Percentiles rank a stretch among this genome's conserved stretches.
These are phyloP conservation scores for Saccharomycopsis selenospora DNA, from an alignment of 805 yeast species.

Conservation along the genomic window DNA sequence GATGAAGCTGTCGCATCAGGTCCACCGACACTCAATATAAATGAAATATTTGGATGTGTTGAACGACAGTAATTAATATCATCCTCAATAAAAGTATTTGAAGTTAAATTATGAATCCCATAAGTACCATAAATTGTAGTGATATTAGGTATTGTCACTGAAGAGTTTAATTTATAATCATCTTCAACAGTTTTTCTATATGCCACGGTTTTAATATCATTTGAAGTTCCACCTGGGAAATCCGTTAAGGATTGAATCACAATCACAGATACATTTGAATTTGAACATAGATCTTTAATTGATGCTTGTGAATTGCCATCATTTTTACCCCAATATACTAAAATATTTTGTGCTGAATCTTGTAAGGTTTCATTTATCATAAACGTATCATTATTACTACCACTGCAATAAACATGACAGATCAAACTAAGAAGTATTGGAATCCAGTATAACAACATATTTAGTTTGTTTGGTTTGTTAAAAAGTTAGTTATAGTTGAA, in stretches of 20 bases:
- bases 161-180: not conserved
- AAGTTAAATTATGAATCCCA: not conserved
- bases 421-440: no score
- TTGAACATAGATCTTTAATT: not conserved
- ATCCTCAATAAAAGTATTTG: not conserved
- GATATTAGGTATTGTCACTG: not conserved
- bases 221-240: not conserved
- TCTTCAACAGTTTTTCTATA: not conserved
- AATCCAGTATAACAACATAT: no score
- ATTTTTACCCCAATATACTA: not conserved
- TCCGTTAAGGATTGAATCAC: not conserved
- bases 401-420: no score
- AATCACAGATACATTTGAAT: not conserved
- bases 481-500: no score
- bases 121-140: not conserved
- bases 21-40: not conserved
- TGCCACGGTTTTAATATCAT: not conserved
- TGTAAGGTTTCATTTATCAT: not conserved
- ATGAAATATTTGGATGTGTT: not conserved
- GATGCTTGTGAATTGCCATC: not conserved
- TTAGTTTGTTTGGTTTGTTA: no score
- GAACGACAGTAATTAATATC: not conserved
- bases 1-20: not conserved
- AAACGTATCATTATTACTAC: not conserved
- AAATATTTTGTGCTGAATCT: not conserved